Evolutionary conservation across 768 basidiomycete genomes (phyloP).

Genomic region (Collybia mongolica): DNA sequence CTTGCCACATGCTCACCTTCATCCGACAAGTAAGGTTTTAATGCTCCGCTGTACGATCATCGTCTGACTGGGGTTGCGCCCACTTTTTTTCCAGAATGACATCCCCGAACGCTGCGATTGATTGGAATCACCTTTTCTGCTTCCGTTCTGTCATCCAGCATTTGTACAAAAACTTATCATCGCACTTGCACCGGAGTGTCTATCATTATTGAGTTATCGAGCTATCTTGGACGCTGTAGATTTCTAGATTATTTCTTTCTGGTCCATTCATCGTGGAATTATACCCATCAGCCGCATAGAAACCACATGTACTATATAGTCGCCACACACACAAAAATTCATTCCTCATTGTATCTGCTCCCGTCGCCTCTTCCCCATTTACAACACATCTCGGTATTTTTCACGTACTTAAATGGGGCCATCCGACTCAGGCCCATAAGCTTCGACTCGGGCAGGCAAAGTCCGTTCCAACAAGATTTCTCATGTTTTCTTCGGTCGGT

Average conservation of each 20-base stretch:
- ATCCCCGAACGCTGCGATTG: conserved; percentile 40
- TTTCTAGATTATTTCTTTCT: not conserved
- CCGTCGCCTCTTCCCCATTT: too few species aligned
- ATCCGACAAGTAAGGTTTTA: conserved; percentile 50
- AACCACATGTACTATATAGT: not conserved
- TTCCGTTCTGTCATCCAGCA: too few species aligned
- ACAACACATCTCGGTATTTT: too few species aligned
- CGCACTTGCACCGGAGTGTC: conserved; percentile 8
- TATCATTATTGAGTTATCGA: conserved; percentile 18
- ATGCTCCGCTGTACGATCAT: not conserved
- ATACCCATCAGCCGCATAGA: not conserved
- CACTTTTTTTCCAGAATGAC: conserved; percentile 40
- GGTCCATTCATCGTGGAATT: too few species aligned
- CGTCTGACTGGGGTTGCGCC: conserved; percentile 3
- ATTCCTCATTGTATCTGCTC: not conserved
- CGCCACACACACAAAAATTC: not conserved
- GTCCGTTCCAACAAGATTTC: too few species aligned
- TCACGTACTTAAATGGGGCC: too few species aligned
- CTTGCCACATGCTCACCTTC: conserved; percentile 81
- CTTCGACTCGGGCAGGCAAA: too few species aligned
- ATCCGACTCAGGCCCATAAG: too few species aligned
- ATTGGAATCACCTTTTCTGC: conserved; percentile 9
- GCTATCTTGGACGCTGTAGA: conserved; percentile 7
- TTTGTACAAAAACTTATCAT: not conserved
- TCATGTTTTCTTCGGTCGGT: too few species aligned